phyloP scores from a whole-genome alignment of 2,329 filamentous ascomycete species.

The Cercospora zeina region DNA sequence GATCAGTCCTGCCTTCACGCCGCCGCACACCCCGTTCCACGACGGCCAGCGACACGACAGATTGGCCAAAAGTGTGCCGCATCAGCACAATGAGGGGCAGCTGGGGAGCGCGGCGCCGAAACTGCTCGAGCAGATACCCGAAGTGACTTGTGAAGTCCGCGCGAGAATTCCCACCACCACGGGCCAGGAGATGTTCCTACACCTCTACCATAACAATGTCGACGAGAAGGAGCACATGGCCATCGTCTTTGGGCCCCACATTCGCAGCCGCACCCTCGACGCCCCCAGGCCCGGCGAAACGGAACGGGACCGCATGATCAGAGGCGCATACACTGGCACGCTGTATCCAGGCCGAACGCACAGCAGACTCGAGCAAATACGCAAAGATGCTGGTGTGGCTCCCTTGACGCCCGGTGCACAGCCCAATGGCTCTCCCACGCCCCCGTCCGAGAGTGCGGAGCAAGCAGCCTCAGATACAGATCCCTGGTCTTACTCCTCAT shows the following conservation, averaged over 20 bases:
- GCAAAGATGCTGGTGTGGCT: constrained; percentile 44
- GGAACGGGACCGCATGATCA: constrained; percentile 86
- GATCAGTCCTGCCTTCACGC: constrained; percentile 51
- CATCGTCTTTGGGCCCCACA: constrained; percentile 89
- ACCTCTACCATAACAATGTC: constrained; percentile 87
- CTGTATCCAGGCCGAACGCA: constrained; percentile 81
- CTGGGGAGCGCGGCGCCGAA: constrained; percentile 61
- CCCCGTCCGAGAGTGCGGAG: constrained; percentile 12
- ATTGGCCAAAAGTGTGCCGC: constrained; percentile 48
- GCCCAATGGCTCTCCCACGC: constrained; percentile 26
- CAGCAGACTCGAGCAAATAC: constrained; percentile 62
- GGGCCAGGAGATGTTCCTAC: constrained; percentile 94
- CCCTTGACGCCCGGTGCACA: constrained; percentile 27
- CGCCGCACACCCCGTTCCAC: constrained; percentile 35
- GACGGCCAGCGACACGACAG: constrained; percentile 39
- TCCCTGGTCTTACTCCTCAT: constrained; percentile 29
- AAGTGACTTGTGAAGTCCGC: constrained; percentile 90
- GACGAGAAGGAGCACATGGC: constrained; percentile 96
- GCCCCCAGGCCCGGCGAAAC: constrained; percentile 73
- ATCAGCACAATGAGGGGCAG: constrained; percentile 37
- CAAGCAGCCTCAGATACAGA: constrained; percentile 13
- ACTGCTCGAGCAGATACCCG: constrained; percentile 72
- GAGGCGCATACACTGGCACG: constrained; percentile 87
- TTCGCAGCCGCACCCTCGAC: constrained; percentile 71
- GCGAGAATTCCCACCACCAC: constrained; percentile 90